Evolutionary conservation across 805 yeast genomes (phyloP).

Genomic region (Zygosaccharomyces rouxii): DNA sequence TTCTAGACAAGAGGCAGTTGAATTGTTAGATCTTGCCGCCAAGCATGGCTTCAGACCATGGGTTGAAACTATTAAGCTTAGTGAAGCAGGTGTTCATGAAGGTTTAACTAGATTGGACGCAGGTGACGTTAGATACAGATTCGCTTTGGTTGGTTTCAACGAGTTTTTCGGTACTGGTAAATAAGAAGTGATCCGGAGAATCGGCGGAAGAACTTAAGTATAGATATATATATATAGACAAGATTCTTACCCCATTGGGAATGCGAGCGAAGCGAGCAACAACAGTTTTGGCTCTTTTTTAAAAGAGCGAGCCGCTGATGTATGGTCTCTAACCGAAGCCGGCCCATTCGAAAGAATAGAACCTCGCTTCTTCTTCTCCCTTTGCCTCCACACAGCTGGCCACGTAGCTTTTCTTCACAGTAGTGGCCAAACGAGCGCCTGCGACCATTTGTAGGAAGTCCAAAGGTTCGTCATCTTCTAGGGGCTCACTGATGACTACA

Average conservation of each 20-base stretch:
- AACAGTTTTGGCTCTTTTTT: neutral
- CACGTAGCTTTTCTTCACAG: slow-evolving; percentile 83
- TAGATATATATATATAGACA: neutral
- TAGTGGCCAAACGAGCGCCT: slow-evolving; percentile 90
- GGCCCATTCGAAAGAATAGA: slow-evolving; percentile 90
- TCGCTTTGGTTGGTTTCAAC: slow-evolving; percentile 54
- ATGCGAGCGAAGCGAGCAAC: neutral
- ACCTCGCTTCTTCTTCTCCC: slow-evolving; percentile 34
- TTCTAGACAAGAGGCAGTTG: slow-evolving; percentile 58
- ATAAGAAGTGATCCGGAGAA: slow-evolving; percentile 12
- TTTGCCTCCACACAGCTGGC: slow-evolving; percentile 40
- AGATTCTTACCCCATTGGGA: neutral
- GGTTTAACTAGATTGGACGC: slow-evolving; percentile 51
- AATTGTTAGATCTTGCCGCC: slow-evolving; percentile 62
- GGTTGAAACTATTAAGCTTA: slow-evolving; percentile 56
- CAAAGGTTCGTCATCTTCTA: slow-evolving; percentile 44
- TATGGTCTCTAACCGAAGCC: slow-evolving; percentile 66
- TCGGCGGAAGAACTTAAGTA: no score
- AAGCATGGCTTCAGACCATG: slow-evolving; percentile 56
- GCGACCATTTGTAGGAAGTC: slow-evolving; percentile 58
- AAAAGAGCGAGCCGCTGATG: neutral
- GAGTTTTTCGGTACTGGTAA: slow-evolving; percentile 34
- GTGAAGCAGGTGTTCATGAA: slow-evolving; percentile 47
- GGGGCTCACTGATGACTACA: slow-evolving; percentile 53
- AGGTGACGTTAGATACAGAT: slow-evolving; percentile 62